phyloP scores from a whole-genome alignment of 1,284 basidiomycete species.

The Kwoniella shivajii region DNA sequence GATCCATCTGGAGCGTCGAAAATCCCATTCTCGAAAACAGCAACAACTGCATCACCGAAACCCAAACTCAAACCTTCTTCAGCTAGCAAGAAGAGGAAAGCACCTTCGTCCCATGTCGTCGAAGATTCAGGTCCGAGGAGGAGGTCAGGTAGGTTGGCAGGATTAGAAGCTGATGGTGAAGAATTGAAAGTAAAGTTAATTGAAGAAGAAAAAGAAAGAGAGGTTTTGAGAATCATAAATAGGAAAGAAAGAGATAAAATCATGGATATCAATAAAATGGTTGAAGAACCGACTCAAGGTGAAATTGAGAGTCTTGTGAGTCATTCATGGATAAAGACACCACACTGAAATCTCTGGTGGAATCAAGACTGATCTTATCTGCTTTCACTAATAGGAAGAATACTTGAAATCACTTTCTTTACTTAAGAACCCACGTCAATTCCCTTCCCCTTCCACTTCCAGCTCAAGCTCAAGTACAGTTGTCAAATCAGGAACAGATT shows the following conservation, averaged over 20 bases:
- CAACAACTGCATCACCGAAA: slow-evolving; percentile 9
- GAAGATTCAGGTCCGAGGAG: slow-evolving; percentile 40
- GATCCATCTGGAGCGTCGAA: slow-evolving; percentile 37
- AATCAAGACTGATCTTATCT: too few relatives aligned
- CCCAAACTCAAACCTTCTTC: slow-evolving; percentile 14
- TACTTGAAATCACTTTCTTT: slow-evolving; percentile 14
- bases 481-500: slow-evolving; percentile 6
- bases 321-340: not conserved
- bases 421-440: slow-evolving; percentile 6
- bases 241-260: slow-evolving; percentile 40
- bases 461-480: too few relatives aligned
- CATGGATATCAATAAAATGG: slow-evolving; percentile 41
- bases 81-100: slow-evolving; percentile 30
- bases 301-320: slow-evolving; percentile 30
- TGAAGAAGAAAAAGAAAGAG: slow-evolving; percentile 40
- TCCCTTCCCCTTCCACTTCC: too few relatives aligned
- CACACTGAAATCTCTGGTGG: too few relatives aligned
- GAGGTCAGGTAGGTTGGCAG: slow-evolving; percentile 41
- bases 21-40: slow-evolving; percentile 15
- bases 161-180: slow-evolving; percentile 45
- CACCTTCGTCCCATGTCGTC: slow-evolving; percentile 6
- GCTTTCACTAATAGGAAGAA: slow-evolving; percentile 8
- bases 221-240: slow-evolving; percentile 37
- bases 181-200: slow-evolving; percentile 34
- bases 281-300: slow-evolving; percentile 33